These are phyloP conservation scores for Phaffomyces thermotolerans DNA, from an alignment of 805 yeast species.

Conservation along the genomic window DNA sequence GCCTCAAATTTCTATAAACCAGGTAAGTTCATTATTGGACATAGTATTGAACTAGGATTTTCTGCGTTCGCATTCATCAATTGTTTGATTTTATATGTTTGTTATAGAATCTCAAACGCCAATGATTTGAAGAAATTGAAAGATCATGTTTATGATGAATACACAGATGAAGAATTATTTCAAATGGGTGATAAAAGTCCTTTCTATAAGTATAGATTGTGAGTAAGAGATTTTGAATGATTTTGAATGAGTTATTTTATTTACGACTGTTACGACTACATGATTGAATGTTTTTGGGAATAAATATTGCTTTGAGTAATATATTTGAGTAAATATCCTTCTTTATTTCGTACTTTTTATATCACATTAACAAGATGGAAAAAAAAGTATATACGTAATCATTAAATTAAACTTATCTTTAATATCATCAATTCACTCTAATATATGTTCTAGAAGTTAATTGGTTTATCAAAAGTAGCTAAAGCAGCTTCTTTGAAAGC, in stretches of 20 bases:
- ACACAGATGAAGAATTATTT: slow-evolving; percentile 25
- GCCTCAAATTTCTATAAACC: slow-evolving; percentile 29
- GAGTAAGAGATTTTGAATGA: not conserved
- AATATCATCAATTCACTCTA: not conserved
- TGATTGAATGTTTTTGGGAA: no score
- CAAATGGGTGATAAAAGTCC: slow-evolving; percentile 40
- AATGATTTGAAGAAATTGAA: slow-evolving; percentile 24
- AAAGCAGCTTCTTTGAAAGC: slow-evolving; percentile 98
- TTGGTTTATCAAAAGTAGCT: slow-evolving; percentile 85
- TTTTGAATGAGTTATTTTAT: no score
- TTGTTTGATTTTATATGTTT: slow-evolving; percentile 16
- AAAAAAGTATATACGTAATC: not conserved
- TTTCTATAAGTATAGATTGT: slow-evolving; percentile 27
- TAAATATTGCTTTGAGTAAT: not conserved
- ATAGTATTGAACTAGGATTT: slow-evolving; percentile 28
- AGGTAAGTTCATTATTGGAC: slow-evolving; percentile 27
- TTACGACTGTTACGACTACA: no score
- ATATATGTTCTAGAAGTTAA: slow-evolving; percentile 53
- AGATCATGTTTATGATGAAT: slow-evolving; percentile 20
- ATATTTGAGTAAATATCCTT: not conserved
- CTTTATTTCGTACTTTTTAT: not conserved
- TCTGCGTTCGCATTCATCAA: slow-evolving; percentile 26
- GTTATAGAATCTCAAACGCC: slow-evolving; percentile 22
- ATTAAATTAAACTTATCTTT: not conserved
- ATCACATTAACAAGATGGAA: slow-evolving; percentile 1